Conservation (phyloP, 768 basidiomycete species). For the Suillus subaureus region DNA sequence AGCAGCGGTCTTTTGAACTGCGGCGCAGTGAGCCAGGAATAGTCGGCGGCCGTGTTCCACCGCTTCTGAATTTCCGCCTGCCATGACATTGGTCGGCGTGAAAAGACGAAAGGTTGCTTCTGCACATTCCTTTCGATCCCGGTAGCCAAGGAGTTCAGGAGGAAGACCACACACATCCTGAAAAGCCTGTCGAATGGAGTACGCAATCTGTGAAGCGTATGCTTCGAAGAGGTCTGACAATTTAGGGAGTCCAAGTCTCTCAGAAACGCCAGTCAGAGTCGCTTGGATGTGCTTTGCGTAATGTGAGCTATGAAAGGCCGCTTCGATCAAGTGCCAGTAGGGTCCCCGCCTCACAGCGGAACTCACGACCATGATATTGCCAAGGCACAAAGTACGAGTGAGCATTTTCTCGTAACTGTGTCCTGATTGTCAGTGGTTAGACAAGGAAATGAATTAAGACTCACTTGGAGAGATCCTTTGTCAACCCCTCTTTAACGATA, state of each 20-base stretch:
- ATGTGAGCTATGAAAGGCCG: slow-evolving; percentile 40
- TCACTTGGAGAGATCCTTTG: slow-evolving; percentile 50
- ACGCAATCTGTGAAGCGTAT: slow-evolving; percentile 78
- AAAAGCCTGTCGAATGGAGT: slow-evolving; percentile 55
- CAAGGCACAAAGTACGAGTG: slow-evolving; percentile 69
- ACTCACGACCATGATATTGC: slow-evolving; percentile 79
- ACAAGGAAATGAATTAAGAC: slow-evolving; percentile 27
- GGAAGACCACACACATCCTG: slow-evolving; percentile 64
- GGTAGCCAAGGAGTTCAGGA: slow-evolving; percentile 75
- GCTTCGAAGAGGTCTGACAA: slow-evolving; percentile 71
- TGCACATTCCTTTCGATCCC: slow-evolving; percentile 65
- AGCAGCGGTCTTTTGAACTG: slow-evolving; percentile 46
- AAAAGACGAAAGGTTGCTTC: slow-evolving; percentile 66
- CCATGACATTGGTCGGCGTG: slow-evolving; percentile 66
- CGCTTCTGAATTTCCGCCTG: slow-evolving; percentile 30
- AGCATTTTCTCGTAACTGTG: slow-evolving; percentile 74
- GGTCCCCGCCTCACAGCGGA: slow-evolving; percentile 77
- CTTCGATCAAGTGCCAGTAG: slow-evolving; percentile 88
- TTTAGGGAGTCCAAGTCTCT: slow-evolving; percentile 63
- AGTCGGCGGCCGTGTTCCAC: slow-evolving; percentile 42
- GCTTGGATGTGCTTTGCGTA: slow-evolving; percentile 41
- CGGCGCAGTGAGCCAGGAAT: slow-evolving; percentile 66
- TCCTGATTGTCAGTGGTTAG: slow-evolving; percentile 16
- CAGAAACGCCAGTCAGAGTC: slow-evolving; percentile 62
- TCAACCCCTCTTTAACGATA: slow-evolving; percentile 47